Base-by-base conservation (phyloP, 192 early-diverging fungal species). In the Mortierella hygrophila region DNA sequence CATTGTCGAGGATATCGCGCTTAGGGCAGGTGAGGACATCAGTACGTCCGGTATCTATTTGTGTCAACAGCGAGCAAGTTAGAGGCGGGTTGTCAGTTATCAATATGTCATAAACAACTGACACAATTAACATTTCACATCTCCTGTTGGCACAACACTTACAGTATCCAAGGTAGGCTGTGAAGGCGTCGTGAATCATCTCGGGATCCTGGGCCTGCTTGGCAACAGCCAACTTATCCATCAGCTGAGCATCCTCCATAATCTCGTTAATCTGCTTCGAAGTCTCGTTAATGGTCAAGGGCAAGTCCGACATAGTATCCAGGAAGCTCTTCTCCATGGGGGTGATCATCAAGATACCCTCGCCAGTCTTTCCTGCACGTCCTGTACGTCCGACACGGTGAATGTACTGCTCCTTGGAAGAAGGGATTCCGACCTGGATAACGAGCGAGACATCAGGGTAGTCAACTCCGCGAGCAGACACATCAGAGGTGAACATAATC, bases 301-400 rank as follows among this genome's bases (percentile, higher is more conserved):
- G 94, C 44, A 96, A 65, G 81, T 93, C 91, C 23, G 82, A 76
- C 68, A 96, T 76, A 44, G 89, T 55, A 7, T 72, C 52, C 75
- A 97, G 81, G 88, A 98, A 98, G 3, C 79, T 69, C 77, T 93
- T 90, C 83, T 99, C 98, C 68, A 94, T 92, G 3, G 96, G 94
- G 60, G 93, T 90, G 29, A 98, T 82, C 57, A 99, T 47, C 32
- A 98, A 88, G 15, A 98, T 81, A 20, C 96, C 98, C 79, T 97
- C 93, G 70, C 98, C 98, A 47, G 93, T 89, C 77, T 95, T 95
- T 74, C 97, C 97, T 32, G 98, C 98, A 76, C 98, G 96, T 47
- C 98, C 98, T 21, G 98, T 99, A 80, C 98, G 94, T 7, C 98
- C 98, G 68, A 99, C 89, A 60, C 98, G 95, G 89, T 99, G 98